Conservation (phyloP, 2,329 filamentous ascomycete genomes). For the Shiraia bambusicola region DNA sequence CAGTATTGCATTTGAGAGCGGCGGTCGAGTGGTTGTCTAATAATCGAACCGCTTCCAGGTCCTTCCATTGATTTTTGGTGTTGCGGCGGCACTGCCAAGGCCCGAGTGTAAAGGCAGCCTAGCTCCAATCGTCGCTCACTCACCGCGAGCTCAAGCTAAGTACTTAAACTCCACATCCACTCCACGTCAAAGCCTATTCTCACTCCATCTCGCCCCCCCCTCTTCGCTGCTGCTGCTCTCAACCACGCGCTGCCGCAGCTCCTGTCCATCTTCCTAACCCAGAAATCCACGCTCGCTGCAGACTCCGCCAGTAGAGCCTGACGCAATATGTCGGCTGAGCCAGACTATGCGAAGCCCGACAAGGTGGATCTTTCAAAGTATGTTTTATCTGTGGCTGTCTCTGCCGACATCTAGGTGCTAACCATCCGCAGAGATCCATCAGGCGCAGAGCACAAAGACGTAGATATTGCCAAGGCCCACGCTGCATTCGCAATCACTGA, state of each 20-base stretch:
- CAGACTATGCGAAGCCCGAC: conserved; percentile 48
- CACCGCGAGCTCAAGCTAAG: conserved; percentile 32
- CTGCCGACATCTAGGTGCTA: conserved; percentile 37
- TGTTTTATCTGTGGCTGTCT: conserved; percentile 23
- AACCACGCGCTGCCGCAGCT: conserved; percentile 16
- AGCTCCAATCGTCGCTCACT: conserved; percentile 24
- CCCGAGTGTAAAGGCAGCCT: conserved; percentile 24
- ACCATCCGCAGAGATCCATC: conserved; percentile 73
- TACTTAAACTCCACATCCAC: conserved; percentile 40
- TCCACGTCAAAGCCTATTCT: conserved; percentile 13
- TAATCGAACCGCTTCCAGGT: conserved; percentile 17
- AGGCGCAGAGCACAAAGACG: conserved; percentile 81
- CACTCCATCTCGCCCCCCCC: conserved; percentile 34
- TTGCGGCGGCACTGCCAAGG: conserved; percentile 25
- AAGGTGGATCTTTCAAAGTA: conserved; percentile 54
- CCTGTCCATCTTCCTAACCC: conserved; percentile 9
- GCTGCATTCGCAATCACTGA: conserved; percentile 30
- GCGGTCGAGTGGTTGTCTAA: conserved; percentile 8
- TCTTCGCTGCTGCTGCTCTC: conserved; percentile 18
- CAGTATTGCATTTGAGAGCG: conserved; percentile 17
- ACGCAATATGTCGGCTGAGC: conserved; percentile 53
- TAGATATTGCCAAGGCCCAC: conserved; percentile 45
- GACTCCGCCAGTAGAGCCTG: conserved; percentile 10
- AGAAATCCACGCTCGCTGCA: conserved; percentile 17
- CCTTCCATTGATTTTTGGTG: conserved; percentile 35